Evolutionary conservation across 2,329 filamentous ascomycete species (phyloP).

Genomic region (Parastagonospora nodorum): DNA sequence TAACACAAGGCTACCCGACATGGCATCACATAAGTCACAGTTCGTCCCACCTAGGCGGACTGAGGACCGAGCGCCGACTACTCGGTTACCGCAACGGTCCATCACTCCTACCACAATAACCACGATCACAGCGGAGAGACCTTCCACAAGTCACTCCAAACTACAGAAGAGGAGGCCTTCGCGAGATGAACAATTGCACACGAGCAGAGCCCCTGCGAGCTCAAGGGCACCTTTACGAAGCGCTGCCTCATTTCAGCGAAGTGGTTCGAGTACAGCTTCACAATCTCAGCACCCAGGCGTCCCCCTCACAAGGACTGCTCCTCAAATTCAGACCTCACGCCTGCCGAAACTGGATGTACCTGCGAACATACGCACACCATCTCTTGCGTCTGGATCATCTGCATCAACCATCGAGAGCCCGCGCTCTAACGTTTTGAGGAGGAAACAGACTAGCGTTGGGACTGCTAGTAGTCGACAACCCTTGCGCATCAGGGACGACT

Average conservation of each 20-base stretch:
- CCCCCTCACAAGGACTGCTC: slow-evolving; percentile 25
- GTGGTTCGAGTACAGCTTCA: slow-evolving; percentile 27
- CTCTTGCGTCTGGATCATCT: slow-evolving; percentile 56
- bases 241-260: slow-evolving; percentile 28
- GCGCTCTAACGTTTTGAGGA: slow-evolving; percentile 49
- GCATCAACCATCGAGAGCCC: slow-evolving; percentile 54
- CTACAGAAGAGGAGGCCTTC: slow-evolving; percentile 43
- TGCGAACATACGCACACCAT: slow-evolving; percentile 49
- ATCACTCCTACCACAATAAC: slow-evolving; percentile 41
- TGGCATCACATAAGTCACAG: slow-evolving; percentile 51
- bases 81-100: slow-evolving; percentile 44
- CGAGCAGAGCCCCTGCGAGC: slow-evolving; percentile 19
- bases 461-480: slow-evolving; percentile 33
- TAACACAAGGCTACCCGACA: slow-evolving; percentile 44
- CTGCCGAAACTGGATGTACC: slow-evolving; percentile 44
- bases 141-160: slow-evolving; percentile 35
- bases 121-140: slow-evolving; percentile 31
- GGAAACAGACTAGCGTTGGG: slow-evolving; percentile 53
- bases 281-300: slow-evolving; percentile 20
- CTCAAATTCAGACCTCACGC: slow-evolving; percentile 36
- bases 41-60: slow-evolving; percentile 38
- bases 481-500: slow-evolving; percentile 35
- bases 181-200: slow-evolving; percentile 36
- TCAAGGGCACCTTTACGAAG: slow-evolving; percentile 26
- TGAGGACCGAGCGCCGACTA: slow-evolving; percentile 39